phyloP scores from a whole-genome alignment of 805 yeast genomes.

The Monosporozyma siamensis region DNA sequence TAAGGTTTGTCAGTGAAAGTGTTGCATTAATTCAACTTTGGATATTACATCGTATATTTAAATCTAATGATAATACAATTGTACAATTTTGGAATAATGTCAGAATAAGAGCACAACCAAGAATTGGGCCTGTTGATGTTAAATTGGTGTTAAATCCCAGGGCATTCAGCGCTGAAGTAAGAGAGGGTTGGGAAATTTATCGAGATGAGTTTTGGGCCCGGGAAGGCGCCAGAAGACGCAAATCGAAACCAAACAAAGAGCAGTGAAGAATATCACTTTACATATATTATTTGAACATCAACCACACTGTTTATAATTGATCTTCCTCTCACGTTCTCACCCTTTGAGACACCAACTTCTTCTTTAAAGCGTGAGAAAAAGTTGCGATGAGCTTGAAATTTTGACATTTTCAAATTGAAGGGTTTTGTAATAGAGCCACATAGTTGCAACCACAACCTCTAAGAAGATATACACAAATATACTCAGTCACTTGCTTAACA shows the following conservation, averaged over 20 bases:
- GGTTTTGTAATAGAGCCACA: neutral
- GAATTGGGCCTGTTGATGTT: constrained; percentile 70
- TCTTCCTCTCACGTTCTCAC: no score
- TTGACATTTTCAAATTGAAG: no score
- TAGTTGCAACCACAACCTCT: neutral
- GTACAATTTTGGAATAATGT: constrained; percentile 18
- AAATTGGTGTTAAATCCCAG: constrained; percentile 75
- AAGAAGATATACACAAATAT: no score
- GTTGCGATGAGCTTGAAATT: neutral
- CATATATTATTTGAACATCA: no score
- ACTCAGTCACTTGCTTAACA: no score
- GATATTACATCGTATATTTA: constrained; percentile 10
- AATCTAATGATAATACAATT: constrained; percentile 10
- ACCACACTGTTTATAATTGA: no score
- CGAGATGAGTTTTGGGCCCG: constrained; percentile 89
- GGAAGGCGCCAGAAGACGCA: constrained; percentile 59
- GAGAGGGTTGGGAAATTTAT: constrained; percentile 93
- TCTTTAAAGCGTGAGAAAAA: neutral
- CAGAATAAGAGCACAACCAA: constrained; percentile 38
- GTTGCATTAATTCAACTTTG: constrained; percentile 18
- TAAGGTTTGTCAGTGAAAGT: constrained; percentile 23
- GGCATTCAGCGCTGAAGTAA: constrained; percentile 67
- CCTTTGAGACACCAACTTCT: no score
- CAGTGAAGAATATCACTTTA: no score
- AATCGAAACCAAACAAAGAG: neutral